Percentiles rank a stretch among this genome's conserved stretches.
These are phyloP conservation scores for Murraya koenigii DNA, from an alignment of 345 rosid genomes.

Conservation along the genomic window DNA sequence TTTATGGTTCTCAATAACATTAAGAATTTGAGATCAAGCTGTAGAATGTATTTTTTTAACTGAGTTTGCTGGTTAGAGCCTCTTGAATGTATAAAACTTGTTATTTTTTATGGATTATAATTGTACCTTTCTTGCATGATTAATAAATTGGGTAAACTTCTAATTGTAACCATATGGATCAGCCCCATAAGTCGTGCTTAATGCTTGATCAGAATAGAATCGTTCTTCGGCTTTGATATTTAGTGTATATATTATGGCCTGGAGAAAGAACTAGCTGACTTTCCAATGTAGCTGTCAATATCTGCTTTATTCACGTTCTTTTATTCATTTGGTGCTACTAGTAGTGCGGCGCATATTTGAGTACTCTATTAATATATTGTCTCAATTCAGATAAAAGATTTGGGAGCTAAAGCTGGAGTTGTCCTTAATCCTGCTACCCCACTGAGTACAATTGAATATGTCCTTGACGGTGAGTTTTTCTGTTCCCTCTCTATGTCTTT, in stretches of 20 bases:
- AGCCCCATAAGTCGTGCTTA: not conserved
- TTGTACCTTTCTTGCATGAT: not conserved
- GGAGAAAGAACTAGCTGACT: conserved; percentile 1
- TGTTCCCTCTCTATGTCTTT: not conserved
- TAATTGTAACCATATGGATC: not conserved
- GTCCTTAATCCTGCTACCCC: conserved; percentile 93
- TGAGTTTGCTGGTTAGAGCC: not conserved
- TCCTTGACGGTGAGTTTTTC: conserved; percentile 75
- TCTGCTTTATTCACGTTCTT: conserved; percentile 4
- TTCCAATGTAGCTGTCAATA: conserved; percentile 3
- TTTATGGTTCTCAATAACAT: not conserved
- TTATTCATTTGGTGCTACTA: conserved; percentile 1
- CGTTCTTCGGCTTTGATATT: not conserved
- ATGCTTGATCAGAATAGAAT: not conserved
- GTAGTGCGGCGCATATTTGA: conserved; percentile 5
- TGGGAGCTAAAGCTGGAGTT: conserved; percentile 99
- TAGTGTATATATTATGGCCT: not conserved
- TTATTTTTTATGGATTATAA: not conserved
- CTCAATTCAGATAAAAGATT: conserved; percentile 61
- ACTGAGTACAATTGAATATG: conserved; percentile 74
- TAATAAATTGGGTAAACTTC: not conserved
- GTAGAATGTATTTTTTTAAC: not conserved
- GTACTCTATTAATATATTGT: not conserved
- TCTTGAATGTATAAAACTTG: not conserved
- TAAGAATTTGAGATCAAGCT: not conserved